phyloP scores from a whole-genome alignment of 2,329 filamentous ascomycete species.

The Zymoseptoria ardabiliae region DNA sequence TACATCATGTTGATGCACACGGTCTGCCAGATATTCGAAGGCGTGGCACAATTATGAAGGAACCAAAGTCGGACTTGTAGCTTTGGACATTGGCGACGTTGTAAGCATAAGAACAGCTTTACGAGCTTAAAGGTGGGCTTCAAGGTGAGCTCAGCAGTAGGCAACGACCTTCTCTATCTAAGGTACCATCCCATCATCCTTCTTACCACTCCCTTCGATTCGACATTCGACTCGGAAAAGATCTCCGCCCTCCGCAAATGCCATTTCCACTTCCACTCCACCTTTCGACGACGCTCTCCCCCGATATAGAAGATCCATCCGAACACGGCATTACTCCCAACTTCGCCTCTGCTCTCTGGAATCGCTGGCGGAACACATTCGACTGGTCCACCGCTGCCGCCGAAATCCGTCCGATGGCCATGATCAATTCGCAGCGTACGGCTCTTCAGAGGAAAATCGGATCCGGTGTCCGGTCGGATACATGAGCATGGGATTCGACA shows the following conservation, averaged over 20 bases:
- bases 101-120: too few species aligned
- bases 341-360: conserved; percentile 31
- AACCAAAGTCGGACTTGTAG: too few species aligned
- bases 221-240: conserved; percentile 30
- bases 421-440: conserved; percentile 33
- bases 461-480: conserved; percentile 34
- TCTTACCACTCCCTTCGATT: conserved; percentile 25
- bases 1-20: too few species aligned
- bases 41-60: too few species aligned
- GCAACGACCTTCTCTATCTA: too few species aligned
- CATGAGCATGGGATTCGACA: conserved; percentile 33
- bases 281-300: conserved; percentile 32
- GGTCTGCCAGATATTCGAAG: too few species aligned
- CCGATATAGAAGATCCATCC: conserved; percentile 24
- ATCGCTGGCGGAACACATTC: conserved; percentile 30
- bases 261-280: conserved; percentile 30
- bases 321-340: conserved; percentile 30
- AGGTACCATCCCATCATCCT: too few species aligned
- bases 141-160: too few species aligned
- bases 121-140: too few species aligned
- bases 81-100: not conserved
- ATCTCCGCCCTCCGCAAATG: conserved; percentile 30
- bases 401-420: conserved; percentile 29
- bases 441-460: conserved; percentile 30
- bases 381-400: conserved; percentile 29